These are phyloP conservation scores for Cyclotella cryptica DNA, from an alignment of 108 stramenopile species.

Conservation along the genomic window DNA sequence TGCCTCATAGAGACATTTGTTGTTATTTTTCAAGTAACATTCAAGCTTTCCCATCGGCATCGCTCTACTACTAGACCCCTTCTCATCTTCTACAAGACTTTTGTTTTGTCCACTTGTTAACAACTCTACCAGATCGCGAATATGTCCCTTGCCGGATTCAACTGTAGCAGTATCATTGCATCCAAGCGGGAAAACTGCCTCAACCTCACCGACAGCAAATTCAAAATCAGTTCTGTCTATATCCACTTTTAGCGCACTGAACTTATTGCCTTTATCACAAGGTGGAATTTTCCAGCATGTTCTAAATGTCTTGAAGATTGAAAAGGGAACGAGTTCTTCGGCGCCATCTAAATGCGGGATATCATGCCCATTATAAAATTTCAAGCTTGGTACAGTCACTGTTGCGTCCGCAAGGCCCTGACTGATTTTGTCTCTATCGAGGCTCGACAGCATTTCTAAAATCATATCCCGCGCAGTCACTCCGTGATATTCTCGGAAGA, in stretches of 20 bases:
- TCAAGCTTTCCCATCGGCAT: slow-evolving; percentile 50
- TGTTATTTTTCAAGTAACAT: slow-evolving; percentile 41
- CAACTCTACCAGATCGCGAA: slow-evolving; percentile 45
- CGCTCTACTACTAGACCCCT: background rate
- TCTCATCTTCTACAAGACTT: too few relatives aligned
- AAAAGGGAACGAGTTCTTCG: slow-evolving; percentile 43
- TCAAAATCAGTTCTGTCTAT: slow-evolving; percentile 49
- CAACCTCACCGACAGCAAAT: slow-evolving; percentile 49
- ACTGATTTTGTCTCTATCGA: background rate
- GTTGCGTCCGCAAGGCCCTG: background rate
- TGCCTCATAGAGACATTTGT: slow-evolving; percentile 36
- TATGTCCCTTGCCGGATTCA: slow-evolving; percentile 31
- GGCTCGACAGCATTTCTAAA: slow-evolving; percentile 29
- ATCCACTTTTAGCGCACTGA: slow-evolving; percentile 43
- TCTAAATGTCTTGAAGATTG: slow-evolving; percentile 36
- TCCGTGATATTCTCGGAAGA: slow-evolving; percentile 51
- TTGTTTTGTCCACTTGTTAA: slow-evolving; percentile 11
- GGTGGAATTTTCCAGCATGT: slow-evolving; percentile 25
- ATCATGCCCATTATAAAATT: slow-evolving; percentile 22
- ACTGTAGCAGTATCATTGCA: slow-evolving; percentile 17
- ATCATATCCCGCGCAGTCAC: slow-evolving; percentile 37
- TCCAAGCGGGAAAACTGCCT: slow-evolving; percentile 28
- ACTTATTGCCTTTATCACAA: slow-evolving; percentile 11
- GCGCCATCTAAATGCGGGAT: slow-evolving; percentile 40
- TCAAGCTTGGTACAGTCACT: background rate